phyloP scores from a whole-genome alignment of 208 protist species.

The Wallacemonas rigidus region DNA sequence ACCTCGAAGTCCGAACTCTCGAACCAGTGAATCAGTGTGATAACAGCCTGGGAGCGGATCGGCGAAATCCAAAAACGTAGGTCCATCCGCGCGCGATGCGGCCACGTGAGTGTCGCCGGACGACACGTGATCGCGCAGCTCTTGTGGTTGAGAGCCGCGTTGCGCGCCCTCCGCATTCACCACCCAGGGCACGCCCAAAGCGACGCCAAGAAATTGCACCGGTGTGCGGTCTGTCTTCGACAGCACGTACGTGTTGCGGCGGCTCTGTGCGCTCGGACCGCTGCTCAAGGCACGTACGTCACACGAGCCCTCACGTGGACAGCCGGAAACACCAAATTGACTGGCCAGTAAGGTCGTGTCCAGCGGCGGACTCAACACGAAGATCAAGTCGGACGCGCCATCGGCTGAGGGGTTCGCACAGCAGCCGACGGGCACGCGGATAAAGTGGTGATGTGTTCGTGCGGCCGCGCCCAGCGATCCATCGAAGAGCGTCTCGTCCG shows the following conservation, averaged over 20 bases:
- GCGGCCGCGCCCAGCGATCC: neutral
- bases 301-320: neutral
- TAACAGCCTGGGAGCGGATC: constrained; percentile 35
- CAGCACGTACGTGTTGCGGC: neutral
- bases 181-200: constrained; percentile 59
- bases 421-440: constrained; percentile 14
- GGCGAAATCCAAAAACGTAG: neutral
- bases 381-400: neutral
- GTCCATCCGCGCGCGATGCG: neutral
- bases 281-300: constrained; percentile 13
- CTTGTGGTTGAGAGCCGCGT: neutral
- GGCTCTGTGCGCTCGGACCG: constrained; percentile 12
- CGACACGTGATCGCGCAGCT: neutral
- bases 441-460: neutral
- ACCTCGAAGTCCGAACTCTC: constrained; percentile 14
- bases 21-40: constrained; percentile 6
- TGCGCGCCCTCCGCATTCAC: constrained; percentile 3
- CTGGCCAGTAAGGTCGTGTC: constrained; percentile 16
- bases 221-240: constrained; percentile 14
- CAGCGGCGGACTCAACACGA: constrained; percentile 24
- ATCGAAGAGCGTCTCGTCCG: neutral
- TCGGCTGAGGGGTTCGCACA: neutral
- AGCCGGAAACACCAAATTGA: constrained; percentile 29
- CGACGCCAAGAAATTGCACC: constrained; percentile 60
- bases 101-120: neutral